Base-by-base conservation (phyloP, 306 rosid species). In the Cajanus cajan region DNA sequence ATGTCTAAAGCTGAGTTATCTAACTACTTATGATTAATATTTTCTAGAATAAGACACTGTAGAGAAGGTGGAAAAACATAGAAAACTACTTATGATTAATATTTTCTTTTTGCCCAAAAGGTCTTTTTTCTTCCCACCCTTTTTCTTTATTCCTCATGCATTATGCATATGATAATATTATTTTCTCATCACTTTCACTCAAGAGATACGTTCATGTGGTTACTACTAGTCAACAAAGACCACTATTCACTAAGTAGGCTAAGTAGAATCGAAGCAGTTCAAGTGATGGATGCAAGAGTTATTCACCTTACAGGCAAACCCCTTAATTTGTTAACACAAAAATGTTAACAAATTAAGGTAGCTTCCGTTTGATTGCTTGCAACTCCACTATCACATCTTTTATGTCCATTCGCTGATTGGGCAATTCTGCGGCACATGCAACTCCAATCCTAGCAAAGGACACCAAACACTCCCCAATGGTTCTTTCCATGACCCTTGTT, bases 381-480 rank as follows among this genome's bases (percentile, higher is more conserved):
- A 85, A 54, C 21, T 85, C 79, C 7, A 11, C 0, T 22, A 78
- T 67, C 24, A 45, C 86, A 37, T 69, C 57, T 37, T 82, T 78
- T 5, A 71, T 37, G 8, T 7, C 4, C 80, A 80, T 80, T 68
- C 81, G 6, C 5, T 59, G 59, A 31, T 6, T 0, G 0, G 88
- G 71, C 4, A 67, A 37, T 48, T 85, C 80, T 58, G 22, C 81
- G 12, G 85, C 81, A 59, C 88, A 85, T 31, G 71, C 78, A 36
- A 82, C 45, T 61, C 88, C 86, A 61, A 82, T 78, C 59, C 45
- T 73, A 24, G 57, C 78, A 50, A 82, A 78, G 16, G 66, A 18
- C 16, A 68, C 64, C 2, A 82, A 4, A 62, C 62, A 65, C 16
- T 81, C 85, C 10, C 13, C 58, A 7, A 48, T 48, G 14, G 25